These are phyloP conservation scores for Holtermannia corniformis DNA, from an alignment of 768 basidiomycete genomes.

Conservation along the genomic window DNA sequence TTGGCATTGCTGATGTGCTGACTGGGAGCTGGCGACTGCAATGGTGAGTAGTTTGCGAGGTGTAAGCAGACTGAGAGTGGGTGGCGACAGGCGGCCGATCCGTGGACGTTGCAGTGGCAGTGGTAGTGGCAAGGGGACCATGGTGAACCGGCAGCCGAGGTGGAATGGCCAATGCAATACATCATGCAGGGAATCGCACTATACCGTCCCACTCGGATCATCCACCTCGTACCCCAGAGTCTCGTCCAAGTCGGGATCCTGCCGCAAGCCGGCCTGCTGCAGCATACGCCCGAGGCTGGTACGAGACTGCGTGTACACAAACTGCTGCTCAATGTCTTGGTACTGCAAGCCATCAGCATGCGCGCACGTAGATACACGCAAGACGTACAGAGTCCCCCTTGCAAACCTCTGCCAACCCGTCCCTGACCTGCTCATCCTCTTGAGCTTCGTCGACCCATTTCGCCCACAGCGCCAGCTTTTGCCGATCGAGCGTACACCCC, in stretches of 20 bases:
- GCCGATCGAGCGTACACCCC: conserved; percentile 14
- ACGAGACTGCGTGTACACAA: background rate
- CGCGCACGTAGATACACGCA: too few relatives aligned
- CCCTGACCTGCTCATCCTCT: background rate
- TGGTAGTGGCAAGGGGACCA: too few relatives aligned
- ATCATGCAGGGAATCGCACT: background rate
- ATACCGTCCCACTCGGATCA: background rate
- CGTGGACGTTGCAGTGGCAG: too few relatives aligned
- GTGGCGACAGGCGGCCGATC: too few relatives aligned
- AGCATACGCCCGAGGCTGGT: background rate
- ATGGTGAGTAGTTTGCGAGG: too few relatives aligned
- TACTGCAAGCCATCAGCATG: background rate
- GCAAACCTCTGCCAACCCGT: background rate
- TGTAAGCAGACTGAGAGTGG: too few relatives aligned
- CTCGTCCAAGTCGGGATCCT: background rate
- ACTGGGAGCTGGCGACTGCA: too few relatives aligned
- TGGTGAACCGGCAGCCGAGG: too few relatives aligned
- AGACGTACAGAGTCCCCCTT: too few relatives aligned
- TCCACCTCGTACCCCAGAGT: too few relatives aligned
- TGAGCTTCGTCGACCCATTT: conserved; percentile 14
- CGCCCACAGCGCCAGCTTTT: conserved; percentile 25
- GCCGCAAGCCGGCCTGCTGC: background rate
- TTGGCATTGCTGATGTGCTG: conserved; percentile 15
- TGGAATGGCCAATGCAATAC: background rate
- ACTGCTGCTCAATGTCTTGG: background rate